Base-by-base conservation (phyloP, 306 rosid species). In the Cicer chorassanicum region DNA sequence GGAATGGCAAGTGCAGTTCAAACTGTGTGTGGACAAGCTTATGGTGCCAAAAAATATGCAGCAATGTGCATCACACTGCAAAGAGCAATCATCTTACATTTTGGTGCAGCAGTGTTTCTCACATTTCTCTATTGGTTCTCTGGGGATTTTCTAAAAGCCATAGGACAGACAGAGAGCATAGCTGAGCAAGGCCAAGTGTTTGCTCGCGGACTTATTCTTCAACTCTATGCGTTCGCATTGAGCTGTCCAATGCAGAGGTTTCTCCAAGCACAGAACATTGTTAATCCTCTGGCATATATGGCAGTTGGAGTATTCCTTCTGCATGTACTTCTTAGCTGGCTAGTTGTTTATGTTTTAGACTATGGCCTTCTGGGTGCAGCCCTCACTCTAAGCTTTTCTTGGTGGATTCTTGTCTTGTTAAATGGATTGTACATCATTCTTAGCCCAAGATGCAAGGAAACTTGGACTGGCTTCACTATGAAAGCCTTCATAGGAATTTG, bases 1-100 rank as follows among this genome's bases (percentile, higher is more conserved):
- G 97, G 94, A 1, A 89, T 91, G 94, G 93, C 97, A 2, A 87
- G 89, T 81, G 97, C 94, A 0, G 92, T 89, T 63, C 94, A 89
- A 83, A 91, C 92, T 7, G 87, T 89, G 16, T 91, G 95, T 60
- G 95, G 97, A 12, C 94, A 87, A 81, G 94, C 97, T 18, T 87
- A 83, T 39, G 94, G 94, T 15, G 97, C 97, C 3, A 87, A 71
- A 16, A 91, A 80, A 40, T 34, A 77, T 40, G 60, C 75, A 46
- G 77, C 86, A 65, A 91, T 91, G 97, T 84, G 92, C 12, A 68
- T 89, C 61, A 86, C 87, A 74, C 84, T 82, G 74, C 97, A 89
- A 74, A 86, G 92, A 74, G 90, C 94, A 64, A 74, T 89, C 16
- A 49, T 89, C 43, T 19, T 89, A 83, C 94, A 89, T 59, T n/a